Evolutionary conservation across 371 early-diverging fungal genomes (phyloP).

Genomic region (Lichtheimia corymbifera): DNA sequence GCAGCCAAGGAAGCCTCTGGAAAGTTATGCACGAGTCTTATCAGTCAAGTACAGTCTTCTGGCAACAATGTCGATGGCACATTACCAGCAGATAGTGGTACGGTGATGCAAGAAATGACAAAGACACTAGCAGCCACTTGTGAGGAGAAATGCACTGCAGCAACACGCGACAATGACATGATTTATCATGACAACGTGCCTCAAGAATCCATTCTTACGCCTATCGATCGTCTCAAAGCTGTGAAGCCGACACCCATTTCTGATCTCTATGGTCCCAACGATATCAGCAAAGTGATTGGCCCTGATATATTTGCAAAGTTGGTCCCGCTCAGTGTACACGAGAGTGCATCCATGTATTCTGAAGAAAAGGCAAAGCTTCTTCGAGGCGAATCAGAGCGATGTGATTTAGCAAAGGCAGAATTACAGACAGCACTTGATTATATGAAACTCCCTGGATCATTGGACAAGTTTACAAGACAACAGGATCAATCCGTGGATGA

Average conservation of each 20-base stretch:
- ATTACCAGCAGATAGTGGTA: slow-evolving; percentile 54
- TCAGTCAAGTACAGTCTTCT: slow-evolving; percentile 37
- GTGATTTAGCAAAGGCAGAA: slow-evolving; percentile 85
- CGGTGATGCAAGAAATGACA: slow-evolving; percentile 64
- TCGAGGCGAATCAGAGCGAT: slow-evolving; percentile 74
- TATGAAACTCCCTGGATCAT: slow-evolving; percentile 78
- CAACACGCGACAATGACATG: slow-evolving; percentile 91
- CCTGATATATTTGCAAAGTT: slow-evolving; percentile 86
- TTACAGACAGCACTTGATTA: slow-evolving; percentile 81
- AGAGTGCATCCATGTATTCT: slow-evolving; percentile 88
- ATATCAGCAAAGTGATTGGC: slow-evolving; percentile 75
- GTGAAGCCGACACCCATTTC: slow-evolving; percentile 79
- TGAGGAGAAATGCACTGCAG: slow-evolving; percentile 59
- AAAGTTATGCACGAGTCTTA: slow-evolving; percentile 73
- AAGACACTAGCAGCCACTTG: slow-evolving; percentile 60
- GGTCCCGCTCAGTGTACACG: slow-evolving; percentile 91
- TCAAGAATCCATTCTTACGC: slow-evolving; percentile 71
- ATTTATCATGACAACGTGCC: slow-evolving; percentile 93
- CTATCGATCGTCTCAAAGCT: slow-evolving; percentile 80
- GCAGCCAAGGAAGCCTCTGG: slow-evolving; percentile 79
- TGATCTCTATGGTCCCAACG: slow-evolving; percentile 68
- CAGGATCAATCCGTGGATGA: slow-evolving; percentile 39
- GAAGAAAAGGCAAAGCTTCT: slow-evolving; percentile 94
- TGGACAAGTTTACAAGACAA: slow-evolving; percentile 71
- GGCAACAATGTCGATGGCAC: slow-evolving; percentile 48